Evolutionary conservation across 1,139 yeast genomes (phyloP).

Genomic region (Candida sp.): DNA sequence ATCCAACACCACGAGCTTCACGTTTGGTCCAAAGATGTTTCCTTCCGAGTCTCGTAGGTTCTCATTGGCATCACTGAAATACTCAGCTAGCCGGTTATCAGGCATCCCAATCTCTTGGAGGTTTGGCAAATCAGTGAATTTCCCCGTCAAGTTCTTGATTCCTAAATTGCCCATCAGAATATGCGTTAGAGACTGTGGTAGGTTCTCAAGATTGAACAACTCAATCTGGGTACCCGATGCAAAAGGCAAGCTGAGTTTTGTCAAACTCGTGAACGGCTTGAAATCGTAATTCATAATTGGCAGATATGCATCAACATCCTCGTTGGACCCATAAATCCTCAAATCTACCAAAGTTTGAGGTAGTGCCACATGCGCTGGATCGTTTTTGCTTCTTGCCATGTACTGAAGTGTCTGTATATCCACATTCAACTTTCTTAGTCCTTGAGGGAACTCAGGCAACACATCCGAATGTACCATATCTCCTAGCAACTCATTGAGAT

Average conservation of each 20-base stretch:
- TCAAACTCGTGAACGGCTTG: neutral
- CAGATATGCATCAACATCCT: neutral
- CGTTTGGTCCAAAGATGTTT: neutral
- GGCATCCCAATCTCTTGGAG: neutral
- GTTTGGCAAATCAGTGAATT: neutral
- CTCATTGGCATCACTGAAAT: neutral
- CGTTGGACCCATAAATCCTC: neutral
- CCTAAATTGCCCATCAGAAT: neutral
- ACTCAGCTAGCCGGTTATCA: neutral
- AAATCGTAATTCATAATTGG: neutral
- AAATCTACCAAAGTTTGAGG: neutral
- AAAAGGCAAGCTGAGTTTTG: neutral
- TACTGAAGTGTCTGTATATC: neutral
- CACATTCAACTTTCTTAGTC: neutral
- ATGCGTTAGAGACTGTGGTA: neutral
- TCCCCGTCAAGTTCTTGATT: neutral
- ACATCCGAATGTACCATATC: neutral
- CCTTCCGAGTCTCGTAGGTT: neutral
- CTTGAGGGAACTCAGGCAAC: neutral
- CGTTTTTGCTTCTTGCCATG: neutral
- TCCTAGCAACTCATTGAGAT: neutral
- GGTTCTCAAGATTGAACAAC: neutral
- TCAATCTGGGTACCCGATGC: neutral
- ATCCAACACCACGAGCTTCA: neutral
- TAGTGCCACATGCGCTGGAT: neutral